phyloP scores from a whole-genome alignment of 352 stramenopile genomes.

The Phytophthora foliorum region DNA sequence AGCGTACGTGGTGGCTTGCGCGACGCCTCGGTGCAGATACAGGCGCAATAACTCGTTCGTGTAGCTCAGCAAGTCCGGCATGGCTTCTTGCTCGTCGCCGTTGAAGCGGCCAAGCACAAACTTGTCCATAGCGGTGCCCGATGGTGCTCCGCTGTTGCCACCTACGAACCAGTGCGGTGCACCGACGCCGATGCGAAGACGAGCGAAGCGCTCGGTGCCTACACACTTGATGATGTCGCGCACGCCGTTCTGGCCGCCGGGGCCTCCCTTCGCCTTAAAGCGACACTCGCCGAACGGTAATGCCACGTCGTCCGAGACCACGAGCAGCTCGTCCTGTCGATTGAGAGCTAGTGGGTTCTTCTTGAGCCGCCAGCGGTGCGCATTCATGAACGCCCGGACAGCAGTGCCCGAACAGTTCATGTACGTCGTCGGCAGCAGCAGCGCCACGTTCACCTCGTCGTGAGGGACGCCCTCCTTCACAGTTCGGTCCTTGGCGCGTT shows the following conservation, averaged over 20 bases:
- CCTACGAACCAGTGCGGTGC: conserved; percentile 82
- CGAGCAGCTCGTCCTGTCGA: conserved; percentile 87
- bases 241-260: conserved; percentile 86
- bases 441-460: conserved; percentile 74
- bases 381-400: conserved; percentile 84
- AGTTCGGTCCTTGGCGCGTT: conserved; percentile 81
- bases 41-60: conserved; percentile 82
- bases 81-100: conserved; percentile 79
- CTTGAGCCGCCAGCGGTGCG: conserved; percentile 86
- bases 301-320: conserved; percentile 84
- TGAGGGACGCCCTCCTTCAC: conserved; percentile 79
- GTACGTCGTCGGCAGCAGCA: conserved; percentile 82
- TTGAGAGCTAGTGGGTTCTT: conserved; percentile 84
- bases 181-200: conserved; percentile 85
- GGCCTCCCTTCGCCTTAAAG: conserved; percentile 83
- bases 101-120: conserved; percentile 85
- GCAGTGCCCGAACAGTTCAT: conserved; percentile 89
- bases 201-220: conserved; percentile 82
- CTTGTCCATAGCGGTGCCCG: conserved; percentile 87
- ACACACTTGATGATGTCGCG: conserved; percentile 89
- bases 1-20: conserved; percentile 72
- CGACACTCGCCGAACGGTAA: conserved; percentile 85
- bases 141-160: conserved; percentile 69
- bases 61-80: conserved; percentile 70
- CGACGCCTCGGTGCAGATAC: conserved; percentile 82